Conservation (phyloP, 1,284 basidiomycete species). For the Athelia sp. region DNA sequence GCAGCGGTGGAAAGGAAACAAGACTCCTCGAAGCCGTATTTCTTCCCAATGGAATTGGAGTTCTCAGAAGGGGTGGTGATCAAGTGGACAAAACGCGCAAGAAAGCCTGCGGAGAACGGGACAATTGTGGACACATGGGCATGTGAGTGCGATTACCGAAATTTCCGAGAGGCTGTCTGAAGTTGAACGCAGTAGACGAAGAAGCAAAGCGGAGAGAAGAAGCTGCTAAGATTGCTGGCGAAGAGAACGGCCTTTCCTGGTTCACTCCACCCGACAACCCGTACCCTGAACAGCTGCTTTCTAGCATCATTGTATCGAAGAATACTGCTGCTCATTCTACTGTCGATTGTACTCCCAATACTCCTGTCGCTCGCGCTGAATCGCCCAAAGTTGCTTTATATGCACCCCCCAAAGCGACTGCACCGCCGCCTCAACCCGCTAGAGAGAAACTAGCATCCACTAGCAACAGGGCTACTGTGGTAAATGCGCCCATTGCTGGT, state of each 20-base stretch:
- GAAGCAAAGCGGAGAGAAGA: not conserved
- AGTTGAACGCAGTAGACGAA: conserved; percentile 2
- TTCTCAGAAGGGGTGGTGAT: conserved; percentile 34
- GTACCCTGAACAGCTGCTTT: not conserved
- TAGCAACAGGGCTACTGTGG: too few species aligned
- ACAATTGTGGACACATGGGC: conserved; percentile 34
- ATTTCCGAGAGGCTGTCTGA: not conserved
- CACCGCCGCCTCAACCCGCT: too few species aligned
- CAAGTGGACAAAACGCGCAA: conserved; percentile 22
- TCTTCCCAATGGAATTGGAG: conserved; percentile 29
- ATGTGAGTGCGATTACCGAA: conserved; percentile 22
- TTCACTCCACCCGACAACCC: conserved; percentile 5
- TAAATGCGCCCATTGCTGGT: too few species aligned
- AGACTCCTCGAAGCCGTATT: conserved; percentile 22
- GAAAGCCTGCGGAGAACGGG: conserved; percentile 18
- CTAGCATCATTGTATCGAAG: not conserved
- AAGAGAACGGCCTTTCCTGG: conserved; percentile 1
- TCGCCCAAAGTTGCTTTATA: not conserved
- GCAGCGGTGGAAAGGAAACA: conserved; percentile 19
- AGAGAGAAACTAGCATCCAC: too few species aligned
- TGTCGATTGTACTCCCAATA: not conserved
- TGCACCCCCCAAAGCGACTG: too few species aligned
- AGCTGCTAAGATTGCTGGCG: conserved; percentile 5
- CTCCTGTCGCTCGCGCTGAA: not conserved
- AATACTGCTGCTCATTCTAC: not conserved